phyloP scores from a whole-genome alignment of 2,329 filamentous ascomycete genomes.

The Simplicillium aogashimaense region DNA sequence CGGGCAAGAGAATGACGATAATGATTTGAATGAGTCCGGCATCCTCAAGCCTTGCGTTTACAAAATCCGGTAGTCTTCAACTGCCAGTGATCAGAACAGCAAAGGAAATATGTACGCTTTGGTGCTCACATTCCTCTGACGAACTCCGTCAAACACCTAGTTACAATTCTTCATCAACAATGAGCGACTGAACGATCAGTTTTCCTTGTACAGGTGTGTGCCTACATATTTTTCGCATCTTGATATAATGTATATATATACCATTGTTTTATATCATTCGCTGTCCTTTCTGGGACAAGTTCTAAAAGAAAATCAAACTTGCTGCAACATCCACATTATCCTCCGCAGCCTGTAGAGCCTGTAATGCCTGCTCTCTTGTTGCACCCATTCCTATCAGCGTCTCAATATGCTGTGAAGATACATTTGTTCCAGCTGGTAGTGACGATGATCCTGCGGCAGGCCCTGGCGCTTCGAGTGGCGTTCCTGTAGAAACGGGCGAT shows the following conservation, averaged over 20 bases:
- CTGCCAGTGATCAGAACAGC: not conserved
- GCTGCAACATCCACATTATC: slow-evolving; percentile 88
- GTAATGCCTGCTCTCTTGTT: slow-evolving; percentile 63
- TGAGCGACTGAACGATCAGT: too few species aligned
- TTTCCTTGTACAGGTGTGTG: too few species aligned
- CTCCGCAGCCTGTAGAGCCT: slow-evolving; percentile 70
- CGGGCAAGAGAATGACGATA: slow-evolving; percentile 45
- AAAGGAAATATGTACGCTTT: too few species aligned
- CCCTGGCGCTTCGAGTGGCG: slow-evolving; percentile 10
- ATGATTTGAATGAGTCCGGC: slow-evolving; percentile 51
- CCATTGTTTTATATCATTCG: not conserved
- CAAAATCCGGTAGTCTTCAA: slow-evolving; percentile 61
- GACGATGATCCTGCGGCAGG: slow-evolving; percentile 10
- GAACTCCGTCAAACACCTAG: not conserved
- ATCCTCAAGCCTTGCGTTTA: slow-evolving; percentile 93
- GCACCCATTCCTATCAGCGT: slow-evolving; percentile 73
- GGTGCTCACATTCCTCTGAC: not conserved
- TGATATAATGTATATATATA: not conserved
- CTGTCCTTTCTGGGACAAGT: not conserved
- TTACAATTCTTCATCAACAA: too few species aligned
- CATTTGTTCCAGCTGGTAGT: slow-evolving; percentile 18
- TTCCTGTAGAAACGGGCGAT: slow-evolving; percentile 7
- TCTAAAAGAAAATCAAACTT: slow-evolving; percentile 54
- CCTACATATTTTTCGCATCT: not conserved
- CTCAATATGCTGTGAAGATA: slow-evolving; percentile 59